Evolutionary conservation across 2,329 filamentous ascomycete genomes (phyloP).

Genomic region (Dactylellina drechsleri): DNA sequence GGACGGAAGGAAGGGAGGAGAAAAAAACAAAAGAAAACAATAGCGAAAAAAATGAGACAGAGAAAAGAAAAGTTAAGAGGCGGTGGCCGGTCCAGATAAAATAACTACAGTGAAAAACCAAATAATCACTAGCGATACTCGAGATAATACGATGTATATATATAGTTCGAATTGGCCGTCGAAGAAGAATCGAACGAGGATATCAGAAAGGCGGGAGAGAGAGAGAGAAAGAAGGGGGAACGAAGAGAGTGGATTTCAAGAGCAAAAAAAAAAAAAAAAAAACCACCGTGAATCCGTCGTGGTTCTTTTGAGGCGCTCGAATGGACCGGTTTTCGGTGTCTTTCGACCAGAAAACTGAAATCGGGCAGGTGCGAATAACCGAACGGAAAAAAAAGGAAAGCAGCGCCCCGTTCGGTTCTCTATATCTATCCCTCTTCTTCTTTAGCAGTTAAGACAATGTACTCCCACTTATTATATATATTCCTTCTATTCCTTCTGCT

Average conservation of each 20-base stretch:
- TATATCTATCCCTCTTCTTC: too few species aligned
- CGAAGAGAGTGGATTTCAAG: not conserved
- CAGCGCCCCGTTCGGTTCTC: not conserved
- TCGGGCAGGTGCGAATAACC: not conserved
- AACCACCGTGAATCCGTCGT: not conserved
- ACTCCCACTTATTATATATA: not conserved
- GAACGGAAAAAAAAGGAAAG: not conserved
- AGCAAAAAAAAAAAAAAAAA: not conserved
- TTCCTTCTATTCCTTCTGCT: conserved; percentile 1
- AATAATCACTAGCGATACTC: too few species aligned
- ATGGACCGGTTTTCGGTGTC: not conserved
- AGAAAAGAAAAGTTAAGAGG: not conserved
- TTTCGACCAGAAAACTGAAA: not conserved
- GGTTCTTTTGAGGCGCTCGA: not conserved
- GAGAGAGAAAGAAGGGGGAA: not conserved
- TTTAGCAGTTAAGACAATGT: not conserved
- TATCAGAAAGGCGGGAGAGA: not conserved
- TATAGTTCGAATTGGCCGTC: too few species aligned
- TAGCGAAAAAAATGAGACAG: not conserved
- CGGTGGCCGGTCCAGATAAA: not conserved
- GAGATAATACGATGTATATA: too few species aligned
- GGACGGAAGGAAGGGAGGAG: not conserved
- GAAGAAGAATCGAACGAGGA: not conserved
- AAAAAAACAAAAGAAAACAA: not conserved
- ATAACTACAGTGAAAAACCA: too few species aligned